Conservation (phyloP, 768 basidiomycete species). For the Suillus cothurnatus region DNA sequence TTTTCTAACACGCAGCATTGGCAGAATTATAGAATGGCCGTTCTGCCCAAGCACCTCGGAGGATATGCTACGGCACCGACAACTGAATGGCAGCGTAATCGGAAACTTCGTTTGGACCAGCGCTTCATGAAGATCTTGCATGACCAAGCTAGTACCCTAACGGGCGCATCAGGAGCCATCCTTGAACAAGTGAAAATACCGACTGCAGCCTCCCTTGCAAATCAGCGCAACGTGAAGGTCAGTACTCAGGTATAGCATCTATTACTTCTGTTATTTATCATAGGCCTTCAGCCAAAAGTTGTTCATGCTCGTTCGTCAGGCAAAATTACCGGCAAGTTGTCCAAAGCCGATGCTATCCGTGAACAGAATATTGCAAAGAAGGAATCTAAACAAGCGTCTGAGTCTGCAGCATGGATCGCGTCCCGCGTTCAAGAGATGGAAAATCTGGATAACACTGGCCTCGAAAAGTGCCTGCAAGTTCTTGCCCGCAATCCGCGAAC, state of each 20-base stretch:
- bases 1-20: constrained; percentile 61
- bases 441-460: constrained; percentile 30
- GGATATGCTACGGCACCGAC: constrained; percentile 39
- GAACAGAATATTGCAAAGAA: constrained; percentile 51
- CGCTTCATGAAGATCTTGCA: constrained; percentile 59
- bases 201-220: constrained; percentile 32
- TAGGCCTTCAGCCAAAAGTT: constrained; percentile 16
- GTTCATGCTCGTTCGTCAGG: constrained; percentile 22
- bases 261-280: not conserved
- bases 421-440: constrained; percentile 45
- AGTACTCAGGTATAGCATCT: not conserved
- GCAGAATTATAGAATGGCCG: constrained; percentile 51
- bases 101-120: constrained; percentile 48
- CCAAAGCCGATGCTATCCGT: constrained; percentile 44
- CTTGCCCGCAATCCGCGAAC: constrained; percentile 49
- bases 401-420: constrained; percentile 54
- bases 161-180: constrained; percentile 57
- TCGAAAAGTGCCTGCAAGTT: constrained; percentile 36
- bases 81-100: constrained; percentile 40
- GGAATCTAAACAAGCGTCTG: constrained; percentile 39
- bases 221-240: constrained; percentile 18
- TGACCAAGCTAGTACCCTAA: constrained; percentile 61
- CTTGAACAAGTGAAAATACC: constrained; percentile 59
- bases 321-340: constrained; percentile 31
- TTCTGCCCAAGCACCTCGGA: constrained; percentile 58